Base-by-base conservation (phyloP, 768 basidiomycete genomes). In the Rhizopogon vesiculosus region DNA sequence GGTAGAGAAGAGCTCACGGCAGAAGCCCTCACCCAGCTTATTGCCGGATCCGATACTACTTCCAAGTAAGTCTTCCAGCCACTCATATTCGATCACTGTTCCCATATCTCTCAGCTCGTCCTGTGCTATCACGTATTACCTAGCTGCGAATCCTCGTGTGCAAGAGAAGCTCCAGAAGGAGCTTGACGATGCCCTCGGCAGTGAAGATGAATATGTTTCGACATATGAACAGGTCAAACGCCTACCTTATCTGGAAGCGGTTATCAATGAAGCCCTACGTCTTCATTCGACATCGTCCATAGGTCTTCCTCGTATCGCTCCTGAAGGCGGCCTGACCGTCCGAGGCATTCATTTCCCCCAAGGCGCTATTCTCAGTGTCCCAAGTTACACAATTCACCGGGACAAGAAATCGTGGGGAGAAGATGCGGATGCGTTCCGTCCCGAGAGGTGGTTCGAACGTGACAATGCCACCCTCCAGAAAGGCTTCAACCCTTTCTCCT, bases 31-130 rank as follows among this genome's bases (percentile, higher is more conserved):
- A 93, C 92, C 1, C 82, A 93, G 46, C 78, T 94, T 16, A 93
- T 94, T 59, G 91, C 91, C 6, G 93, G 93, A 1, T 89, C 87
- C 3, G 93, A 97, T 64, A 97, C 93, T 1, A 96, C 94, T 0
- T 93, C 93, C 45, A 97, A 96, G 90, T 91, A 61, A 57, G 85
- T 42, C 39, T 40, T 18, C 13, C 3, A 31, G 25, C 42, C 35
- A 28, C 33, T 31, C 28, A 25, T 9, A 19, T 40, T 42, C 50
- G 33, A 54, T 53, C 22, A 62, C 40, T 28, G 52, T 29, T 31
- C 31, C 39, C 16, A 31, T 38, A 53, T 29, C n/a, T 16, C 10
- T 33, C 56, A 93, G 91, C 74, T 93, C 92, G 16, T 90, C 90
- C 5, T 93, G 91, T 62, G 93, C 92, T 10, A 93, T 95, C 65